Evolutionary conservation across 2,329 filamentous ascomycete genomes (phyloP), one percentile per base, ranked within the genome.

Genomic region (Fusarium heterosporum): DNA sequence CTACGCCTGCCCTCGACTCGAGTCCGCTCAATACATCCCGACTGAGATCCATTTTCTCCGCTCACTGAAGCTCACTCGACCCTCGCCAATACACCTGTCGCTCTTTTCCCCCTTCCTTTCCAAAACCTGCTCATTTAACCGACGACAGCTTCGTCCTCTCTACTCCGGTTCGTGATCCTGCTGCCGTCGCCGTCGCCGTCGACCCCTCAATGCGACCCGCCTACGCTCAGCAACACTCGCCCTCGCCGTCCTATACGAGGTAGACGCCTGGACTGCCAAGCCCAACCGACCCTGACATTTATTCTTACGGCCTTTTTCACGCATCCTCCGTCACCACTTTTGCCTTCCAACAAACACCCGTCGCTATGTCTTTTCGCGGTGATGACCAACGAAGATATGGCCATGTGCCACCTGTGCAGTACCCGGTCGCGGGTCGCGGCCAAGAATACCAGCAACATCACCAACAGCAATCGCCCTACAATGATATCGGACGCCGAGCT

Each of bases 381-480:
- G 85, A 89, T 71, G 83, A 85, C 72, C 85, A 87, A 75, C 84
- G 86, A 77, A 85, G 87, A 43, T 90, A 90, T 72, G 88, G 88
- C 78, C 86, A 90, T 78, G 79, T 90, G 48, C 88, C 88, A 64
- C 88, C 88, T 16, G 87, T 88, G 29, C 87, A 89, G 74, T 90
- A 90, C 71, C 83, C 86, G 16, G 79, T 86, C 66, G 79, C 82
- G 46, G 77, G 77, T 61, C 81, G 73, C 47, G 72, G 72, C 41
- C 71, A 73, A 49, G 71, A 74, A 28, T 70, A 72, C 50, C 71
- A 75, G 41, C 77, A 81, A 41, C 70, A 73, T 39, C 72, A 69
- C 42, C 72, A 68, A 48, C 71, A 71, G 45, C 77, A 80, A 60
- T 61, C 72, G 42, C 77, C 79, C 61, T 71, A 73, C 54, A 69